A percentile compares a stretch with the other conserved stretches of the same genome.
Conservation (phyloP, 176 grass and related monocot genomes). For the Alopecurus myosuroides region DNA sequence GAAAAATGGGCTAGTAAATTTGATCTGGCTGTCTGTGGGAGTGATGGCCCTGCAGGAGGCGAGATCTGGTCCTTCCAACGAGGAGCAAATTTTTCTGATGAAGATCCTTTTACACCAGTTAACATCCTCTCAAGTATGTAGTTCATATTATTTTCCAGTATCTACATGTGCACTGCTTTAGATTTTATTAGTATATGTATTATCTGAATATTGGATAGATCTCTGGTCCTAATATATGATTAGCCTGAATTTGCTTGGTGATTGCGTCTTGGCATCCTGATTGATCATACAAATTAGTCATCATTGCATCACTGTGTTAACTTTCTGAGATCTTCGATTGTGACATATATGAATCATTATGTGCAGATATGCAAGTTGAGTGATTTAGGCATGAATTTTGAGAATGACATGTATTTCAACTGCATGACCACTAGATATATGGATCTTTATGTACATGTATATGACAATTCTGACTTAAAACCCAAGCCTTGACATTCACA, state of each 20-base stretch:
- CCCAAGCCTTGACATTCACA: background rate
- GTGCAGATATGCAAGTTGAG: background rate
- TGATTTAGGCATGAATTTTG: background rate
- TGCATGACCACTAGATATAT: background rate
- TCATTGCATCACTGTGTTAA: background rate
- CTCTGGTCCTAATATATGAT: background rate
- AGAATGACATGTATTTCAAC: background rate
- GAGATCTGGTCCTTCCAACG: background rate
- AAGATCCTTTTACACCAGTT: background rate
- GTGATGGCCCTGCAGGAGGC: background rate
- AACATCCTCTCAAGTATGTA: background rate
- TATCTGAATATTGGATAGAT: background rate
- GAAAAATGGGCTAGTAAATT: background rate
- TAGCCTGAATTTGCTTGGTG: background rate
- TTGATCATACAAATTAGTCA: background rate
- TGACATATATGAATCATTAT: background rate
- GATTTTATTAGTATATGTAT: background rate
- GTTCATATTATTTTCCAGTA: background rate
- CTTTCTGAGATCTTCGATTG: background rate
- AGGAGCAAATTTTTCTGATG: background rate
- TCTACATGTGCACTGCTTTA: background rate
- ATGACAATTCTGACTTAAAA: background rate
- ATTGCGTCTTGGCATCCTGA: background rate
- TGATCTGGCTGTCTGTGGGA: background rate
- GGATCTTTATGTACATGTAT: background rate